Evolutionary conservation across 805 yeast species (phyloP).

Genomic region (Pichia pseudocactophila): DNA sequence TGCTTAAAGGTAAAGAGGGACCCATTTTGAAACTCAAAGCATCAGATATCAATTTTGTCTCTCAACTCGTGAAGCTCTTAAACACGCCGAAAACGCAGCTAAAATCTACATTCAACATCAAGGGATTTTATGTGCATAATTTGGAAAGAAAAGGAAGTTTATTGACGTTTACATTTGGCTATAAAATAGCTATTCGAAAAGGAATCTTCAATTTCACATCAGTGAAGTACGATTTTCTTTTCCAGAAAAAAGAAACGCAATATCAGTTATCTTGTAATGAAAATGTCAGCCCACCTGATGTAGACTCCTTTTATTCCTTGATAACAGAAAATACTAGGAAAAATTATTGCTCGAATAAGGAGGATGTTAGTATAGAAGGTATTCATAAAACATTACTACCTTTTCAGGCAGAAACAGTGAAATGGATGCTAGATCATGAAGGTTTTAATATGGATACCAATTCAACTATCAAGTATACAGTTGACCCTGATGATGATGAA

Average conservation of each 20-base stretch:
- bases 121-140: no score
- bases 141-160: neutral
- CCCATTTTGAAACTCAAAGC: neutral
- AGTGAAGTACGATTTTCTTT: slow-evolving; percentile 5
- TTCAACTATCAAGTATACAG: neutral
- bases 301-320: slow-evolving; percentile 37
- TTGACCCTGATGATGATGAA: slow-evolving; percentile 15
- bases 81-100: neutral
- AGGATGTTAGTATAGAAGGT: slow-evolving; percentile 11
- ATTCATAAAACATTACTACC: slow-evolving; percentile 21
- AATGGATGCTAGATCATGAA: slow-evolving; percentile 50
- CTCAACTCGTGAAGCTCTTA: neutral
- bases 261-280: slow-evolving; percentile 16
- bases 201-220: neutral
- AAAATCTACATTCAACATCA: neutral
- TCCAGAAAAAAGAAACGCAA: slow-evolving; percentile 13
- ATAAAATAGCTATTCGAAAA: neutral
- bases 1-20: neutral
- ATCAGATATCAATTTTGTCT: neutral
- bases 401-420: slow-evolving; percentile 47
- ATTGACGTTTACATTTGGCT: neutral
- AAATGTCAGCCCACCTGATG: slow-evolving; percentile 15
- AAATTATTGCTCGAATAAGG: slow-evolving; percentile 2
- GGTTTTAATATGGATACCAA: slow-evolving; percentile 22
- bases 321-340: slow-evolving; percentile 37